Conservation (phyloP, 1,284 basidiomycete genomes). For the Pseudozyma hubeiensis region DNA sequence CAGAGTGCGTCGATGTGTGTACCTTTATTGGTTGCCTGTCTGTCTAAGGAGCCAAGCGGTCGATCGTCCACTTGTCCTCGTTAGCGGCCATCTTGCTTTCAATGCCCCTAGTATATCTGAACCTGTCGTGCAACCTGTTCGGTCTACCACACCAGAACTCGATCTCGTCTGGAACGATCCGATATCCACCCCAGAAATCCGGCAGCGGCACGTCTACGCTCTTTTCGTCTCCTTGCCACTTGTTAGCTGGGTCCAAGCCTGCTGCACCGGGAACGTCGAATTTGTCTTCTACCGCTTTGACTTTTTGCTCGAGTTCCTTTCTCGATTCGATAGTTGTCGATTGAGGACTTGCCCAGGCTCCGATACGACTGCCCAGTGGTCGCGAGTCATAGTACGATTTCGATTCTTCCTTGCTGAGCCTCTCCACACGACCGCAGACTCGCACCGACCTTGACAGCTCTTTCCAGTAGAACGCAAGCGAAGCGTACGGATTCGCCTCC, state of each 20-base stretch:
- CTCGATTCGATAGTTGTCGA: conserved; percentile 81
- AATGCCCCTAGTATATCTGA: conserved; percentile 54
- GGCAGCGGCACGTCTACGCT: conserved; percentile 77
- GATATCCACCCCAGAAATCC: conserved; percentile 95
- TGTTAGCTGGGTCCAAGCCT: conserved; percentile 38
- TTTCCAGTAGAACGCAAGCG: conserved; percentile 90
- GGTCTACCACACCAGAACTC: conserved; percentile 67
- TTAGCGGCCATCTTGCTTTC: conserved; percentile 16
- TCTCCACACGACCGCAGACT: conserved; percentile 86
- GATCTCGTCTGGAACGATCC: conserved; percentile 86
- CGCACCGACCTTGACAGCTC: conserved; percentile 85
- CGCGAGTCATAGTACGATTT: conserved; percentile 85
- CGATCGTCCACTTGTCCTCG: conserved; percentile 52
- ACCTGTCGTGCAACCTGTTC: conserved; percentile 65
- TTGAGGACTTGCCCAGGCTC: conserved; percentile 93
- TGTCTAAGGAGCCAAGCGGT: conserved; percentile 53
- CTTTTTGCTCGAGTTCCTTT: conserved; percentile 73
- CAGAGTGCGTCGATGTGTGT: background rate
- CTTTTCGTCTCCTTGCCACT: conserved; percentile 34
- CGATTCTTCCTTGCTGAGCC: conserved; percentile 78
- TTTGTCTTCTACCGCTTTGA: conserved; percentile 75
- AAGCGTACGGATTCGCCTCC: conserved; percentile 75
- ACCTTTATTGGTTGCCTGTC: background rate
- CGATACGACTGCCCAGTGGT: conserved; percentile 84
- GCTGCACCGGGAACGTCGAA: conserved; percentile 73